Evolutionary conservation across 306 rosid species (phyloP), one percentile per base, ranked within the genome.

Genomic region (Fagus crenata): DNA sequence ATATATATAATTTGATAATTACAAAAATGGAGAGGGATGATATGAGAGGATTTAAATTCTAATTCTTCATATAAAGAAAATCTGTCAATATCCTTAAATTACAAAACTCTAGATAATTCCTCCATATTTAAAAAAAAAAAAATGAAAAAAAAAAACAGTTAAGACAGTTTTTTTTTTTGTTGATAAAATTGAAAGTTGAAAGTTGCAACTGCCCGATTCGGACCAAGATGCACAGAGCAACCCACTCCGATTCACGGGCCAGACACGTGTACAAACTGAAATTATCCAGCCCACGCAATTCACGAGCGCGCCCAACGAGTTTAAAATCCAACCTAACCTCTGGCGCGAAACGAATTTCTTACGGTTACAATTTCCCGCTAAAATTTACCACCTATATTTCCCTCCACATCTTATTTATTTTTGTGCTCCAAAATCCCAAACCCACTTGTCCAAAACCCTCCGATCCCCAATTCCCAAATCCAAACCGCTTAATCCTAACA

Each of bases 361-460:
- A 4, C 46, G 76, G 49, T 51, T 28, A 28, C 58, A 22, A 11
- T 76, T 81, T 81, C 85, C 85, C 85, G 85, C 85, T 71, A 32
- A 63, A 60, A 61, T 13, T 4, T 7, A 12, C 51, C 1, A 22
- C 49, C n/a, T 18, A 28, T 70, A 46, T 12, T 43, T 70, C 49
- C 28, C 33, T 22, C 58, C 6, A 49, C 9, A 46, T 28, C 51
- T 46, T 12, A 9, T 43, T 46, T 49, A 4, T 32, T 51, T 13
- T 5, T 13, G 41, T 0, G 2, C 7, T 7, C 35, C 56, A 0
- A 1, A 56, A 2, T 14, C 43, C 22, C 75, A 15, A 17, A 36
- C 11, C 54, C 37, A 33, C 39, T 56, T 36, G 33, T 35, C 63
- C 70, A 32, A 43, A 54, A 9, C 46, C 18, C 36, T 42, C 51